Base-by-base conservation (phyloP, 139 green algal genomes). In the Closterium sp. region DNA sequence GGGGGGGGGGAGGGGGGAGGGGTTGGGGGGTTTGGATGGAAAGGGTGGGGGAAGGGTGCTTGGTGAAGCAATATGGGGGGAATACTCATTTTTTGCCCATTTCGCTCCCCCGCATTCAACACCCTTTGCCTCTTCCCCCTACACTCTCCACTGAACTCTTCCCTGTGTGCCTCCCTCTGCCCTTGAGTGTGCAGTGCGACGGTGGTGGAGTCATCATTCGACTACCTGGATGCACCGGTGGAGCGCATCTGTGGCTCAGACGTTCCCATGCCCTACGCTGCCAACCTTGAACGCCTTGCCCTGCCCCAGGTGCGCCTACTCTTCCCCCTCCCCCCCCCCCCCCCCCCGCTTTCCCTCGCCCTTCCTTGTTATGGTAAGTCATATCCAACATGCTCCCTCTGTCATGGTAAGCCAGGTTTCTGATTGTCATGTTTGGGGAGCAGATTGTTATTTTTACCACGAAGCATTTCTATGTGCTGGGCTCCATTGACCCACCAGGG, bases 241-340 rank as follows among this genome's bases (percentile, higher is more conserved):
- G 96, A 98, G 93, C 94, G 98, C 9, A 96, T 99, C 4, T 97
- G 97, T 27, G 91, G 97, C 96, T 91, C 93, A 2, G 96, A 98
- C 85, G 93, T 99, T 29, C 98, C 98, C 50, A 99, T 99, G 97
- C 98, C 98, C 0, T 99, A 99, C 88, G 98, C 98, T 7, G 95
- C 95, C 6, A 98, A 99, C 95, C 95, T 99, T 38, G 98, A 99
- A 95, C 94, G 94, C 9, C 88, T 96, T 1, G 96, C 96, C 0
- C 95, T 99, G 62, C 98, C 98, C 21, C 93, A 95, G 91, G 92
- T 94, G 86, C 28, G 70, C 79, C 9, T 88, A 9, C 45, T 88
- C 9, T 88, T 4, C 10, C 13, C 42, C 7, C 42, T 7, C 42
- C 42, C 42, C 4, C n/a, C 84, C 84, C 6, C 84, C n/a, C n/a